These are phyloP conservation scores for Hyphodiscus hymeniophilus DNA, from an alignment of 495 filamentous ascomycete genomes.

Conservation along the genomic window DNA sequence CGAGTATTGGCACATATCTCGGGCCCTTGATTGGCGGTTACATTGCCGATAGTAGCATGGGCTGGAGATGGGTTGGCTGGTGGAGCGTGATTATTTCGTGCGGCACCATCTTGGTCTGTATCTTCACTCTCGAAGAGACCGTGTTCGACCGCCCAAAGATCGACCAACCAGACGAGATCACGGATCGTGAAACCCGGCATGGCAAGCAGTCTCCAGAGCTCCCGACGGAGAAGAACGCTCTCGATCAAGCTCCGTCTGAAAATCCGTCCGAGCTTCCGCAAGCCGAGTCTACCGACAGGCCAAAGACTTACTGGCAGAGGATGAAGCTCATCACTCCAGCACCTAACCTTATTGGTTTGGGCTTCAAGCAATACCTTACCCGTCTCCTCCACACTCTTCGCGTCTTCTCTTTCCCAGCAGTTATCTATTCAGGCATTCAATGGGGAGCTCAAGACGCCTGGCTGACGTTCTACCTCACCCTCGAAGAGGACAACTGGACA, in stretches of 20 bases:
- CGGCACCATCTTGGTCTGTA: slow-evolving; percentile 51
- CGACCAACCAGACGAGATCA: neutral
- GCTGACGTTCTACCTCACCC: slow-evolving; percentile 13
- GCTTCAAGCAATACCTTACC: slow-evolving; percentile 9
- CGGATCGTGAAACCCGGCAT: too few species aligned
- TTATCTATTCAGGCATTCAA: slow-evolving; percentile 10
- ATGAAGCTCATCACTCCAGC: slow-evolving; percentile 8
- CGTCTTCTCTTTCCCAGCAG: slow-evolving; percentile 10
- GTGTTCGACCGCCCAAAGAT: slow-evolving; percentile 8
- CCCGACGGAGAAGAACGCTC: neutral
- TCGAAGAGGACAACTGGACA: slow-evolving; percentile 11
- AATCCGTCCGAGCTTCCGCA: neutral
- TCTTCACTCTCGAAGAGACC: slow-evolving; percentile 40
- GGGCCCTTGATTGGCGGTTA: slow-evolving; percentile 66
- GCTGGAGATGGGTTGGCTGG: slow-evolving; percentile 87
- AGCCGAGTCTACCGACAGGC: neutral
- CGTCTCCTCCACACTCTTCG: slow-evolving; percentile 13
- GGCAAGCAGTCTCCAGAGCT: slow-evolving; percentile 1
- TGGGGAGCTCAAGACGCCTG: slow-evolving; percentile 15
- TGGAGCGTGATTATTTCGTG: slow-evolving; percentile 65
- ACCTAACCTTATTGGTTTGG: slow-evolving; percentile 5
- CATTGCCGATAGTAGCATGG: slow-evolving; percentile 48
- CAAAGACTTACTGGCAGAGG: slow-evolving; percentile 11
- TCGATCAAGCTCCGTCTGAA: neutral
- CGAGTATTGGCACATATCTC: slow-evolving; percentile 59